Base-by-base conservation (phyloP, 257 asterid species). In the Mentha longifolia region DNA sequence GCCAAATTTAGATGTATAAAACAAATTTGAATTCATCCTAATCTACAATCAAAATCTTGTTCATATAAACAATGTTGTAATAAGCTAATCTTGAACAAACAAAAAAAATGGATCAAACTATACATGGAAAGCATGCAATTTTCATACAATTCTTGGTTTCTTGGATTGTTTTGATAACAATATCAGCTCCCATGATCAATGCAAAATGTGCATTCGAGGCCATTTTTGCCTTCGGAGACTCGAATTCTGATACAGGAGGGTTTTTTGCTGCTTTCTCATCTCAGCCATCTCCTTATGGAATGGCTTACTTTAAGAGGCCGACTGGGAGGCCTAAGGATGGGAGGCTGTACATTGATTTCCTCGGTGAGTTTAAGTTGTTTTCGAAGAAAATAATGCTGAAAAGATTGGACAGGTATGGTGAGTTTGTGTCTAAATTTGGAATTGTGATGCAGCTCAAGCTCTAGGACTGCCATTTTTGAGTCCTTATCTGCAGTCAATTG, bases 211-310 rank as follows among this genome's bases (percentile, higher is more conserved):
- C 81, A 12, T 82, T 77, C 12, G 69, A 85, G 73, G 95, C 85
- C 54, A 82, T 88, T 50, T 88, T 90, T 86, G 76, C 56, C 45
- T 90, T 90, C 31, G 97, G 97, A 0, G 97, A 90, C 75, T 90
- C 95, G 4, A 88, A 88, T 54, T 71, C 97, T 0, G 96, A 88
- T 61, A 86, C 92, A 0, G 90, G 96, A 9, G 94, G 97, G 8
- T 88, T 82, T 30, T 80, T 57, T 58, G 77, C 91, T 4, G 95
- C 92, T 6, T 92, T 90, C 47, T 97, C 97, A 35, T 72, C 92
- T 37, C 89, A 83, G 71, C 50, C 74, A 0, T 70, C 85, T 3
- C 98, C 98, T 0, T 10, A 85, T 58, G 98, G 97, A 71, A 85
- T 88, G 90, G 85, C 96, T 25, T 92, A 78, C 78, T 92, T 90